Conservation (phyloP, 805 yeast genomes). For the Candida mattraensis region DNA sequence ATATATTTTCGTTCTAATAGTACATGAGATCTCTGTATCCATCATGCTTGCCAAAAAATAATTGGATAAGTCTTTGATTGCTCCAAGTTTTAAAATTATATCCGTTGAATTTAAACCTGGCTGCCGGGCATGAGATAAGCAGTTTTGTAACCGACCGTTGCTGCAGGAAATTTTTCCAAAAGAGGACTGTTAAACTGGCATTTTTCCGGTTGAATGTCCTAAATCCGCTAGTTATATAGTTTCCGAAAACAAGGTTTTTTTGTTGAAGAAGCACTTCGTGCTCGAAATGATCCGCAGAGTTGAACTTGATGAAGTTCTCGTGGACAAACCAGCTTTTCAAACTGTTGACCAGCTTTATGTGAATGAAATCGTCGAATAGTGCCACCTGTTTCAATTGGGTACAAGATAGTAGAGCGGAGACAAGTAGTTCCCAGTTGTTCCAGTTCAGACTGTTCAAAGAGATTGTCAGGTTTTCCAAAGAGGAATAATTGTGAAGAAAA, state of each 20-base stretch:
- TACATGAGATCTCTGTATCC: conserved; percentile 27
- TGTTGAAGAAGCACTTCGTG: conserved; percentile 23
- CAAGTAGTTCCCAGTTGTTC: conserved; percentile 11
- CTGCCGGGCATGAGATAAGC: conserved; percentile 3
- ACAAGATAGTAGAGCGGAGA: conserved; percentile 5
- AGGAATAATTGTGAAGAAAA: conserved; percentile 11
- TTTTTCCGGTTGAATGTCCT: conserved; percentile 20
- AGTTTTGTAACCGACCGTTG: conserved; percentile 16
- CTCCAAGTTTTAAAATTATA: conserved; percentile 25
- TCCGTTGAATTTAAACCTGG: conserved; percentile 26
- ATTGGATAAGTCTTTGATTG: conserved; percentile 18
- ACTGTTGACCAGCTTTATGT: conserved; percentile 17
- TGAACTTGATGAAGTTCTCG: conserved; percentile 21
- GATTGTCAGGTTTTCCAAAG: conserved; percentile 16
- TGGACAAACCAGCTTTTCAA: conserved; percentile 28
- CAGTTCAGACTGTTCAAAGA: conserved; percentile 21
- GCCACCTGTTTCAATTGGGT: conserved; percentile 15
- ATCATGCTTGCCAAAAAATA: conserved; percentile 18
- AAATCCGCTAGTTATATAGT: conserved; percentile 20
- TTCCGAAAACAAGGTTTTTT: conserved; percentile 14
- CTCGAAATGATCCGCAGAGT: conserved; percentile 19
- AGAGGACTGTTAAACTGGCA: conserved; percentile 21
- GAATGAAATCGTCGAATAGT: conserved; percentile 25
- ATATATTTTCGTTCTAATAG: conserved; percentile 8
- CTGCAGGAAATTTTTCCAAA: conserved; percentile 24